Conservation (phyloP, 2,329 filamentous ascomycete genomes). For the Paecilomyces variotii region DNA sequence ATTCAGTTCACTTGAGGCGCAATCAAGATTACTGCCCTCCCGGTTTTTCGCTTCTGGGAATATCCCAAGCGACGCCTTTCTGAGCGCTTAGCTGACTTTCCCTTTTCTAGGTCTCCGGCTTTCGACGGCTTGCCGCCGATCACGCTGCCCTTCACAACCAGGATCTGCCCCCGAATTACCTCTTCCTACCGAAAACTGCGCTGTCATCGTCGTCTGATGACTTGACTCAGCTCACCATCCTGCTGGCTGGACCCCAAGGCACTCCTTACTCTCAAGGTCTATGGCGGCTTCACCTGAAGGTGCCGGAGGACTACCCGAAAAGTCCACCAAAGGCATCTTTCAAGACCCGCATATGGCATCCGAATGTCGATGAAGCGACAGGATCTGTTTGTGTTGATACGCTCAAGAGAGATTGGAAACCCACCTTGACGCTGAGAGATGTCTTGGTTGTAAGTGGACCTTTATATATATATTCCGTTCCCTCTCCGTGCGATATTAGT, state of each 20-base stretch:
- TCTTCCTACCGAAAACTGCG: constrained; percentile 42
- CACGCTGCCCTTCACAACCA: constrained; percentile 49
- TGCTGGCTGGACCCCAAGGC: constrained; percentile 52
- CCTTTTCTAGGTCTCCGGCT: constrained; percentile 21
- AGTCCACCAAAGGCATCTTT: constrained; percentile 50
- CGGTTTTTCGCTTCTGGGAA: neutral
- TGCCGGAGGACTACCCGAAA: constrained; percentile 48
- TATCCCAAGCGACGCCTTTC: neutral
- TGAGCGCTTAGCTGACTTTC: neutral
- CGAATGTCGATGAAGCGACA: constrained; percentile 55
- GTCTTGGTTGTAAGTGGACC: constrained; percentile 43
- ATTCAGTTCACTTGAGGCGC: neutral
- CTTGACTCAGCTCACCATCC: constrained; percentile 49
- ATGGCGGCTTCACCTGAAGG: constrained; percentile 53
- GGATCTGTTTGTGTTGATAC: constrained; percentile 59
- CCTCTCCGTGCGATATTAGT: no score
- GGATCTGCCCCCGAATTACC: constrained; percentile 54
- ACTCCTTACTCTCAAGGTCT: constrained; percentile 53
- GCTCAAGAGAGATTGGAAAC: constrained; percentile 55
- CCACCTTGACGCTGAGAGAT: constrained; percentile 50
- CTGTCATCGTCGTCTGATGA: constrained; percentile 39
- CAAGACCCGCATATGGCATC: constrained; percentile 55
- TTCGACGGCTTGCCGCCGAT: constrained; percentile 54
- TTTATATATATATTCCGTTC: neutral
- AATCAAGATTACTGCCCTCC: neutral